Evolutionary conservation across 208 protist genomes (phyloP), one percentile per base, ranked within the genome.

Genomic region (Wallacemonas sp.): DNA sequence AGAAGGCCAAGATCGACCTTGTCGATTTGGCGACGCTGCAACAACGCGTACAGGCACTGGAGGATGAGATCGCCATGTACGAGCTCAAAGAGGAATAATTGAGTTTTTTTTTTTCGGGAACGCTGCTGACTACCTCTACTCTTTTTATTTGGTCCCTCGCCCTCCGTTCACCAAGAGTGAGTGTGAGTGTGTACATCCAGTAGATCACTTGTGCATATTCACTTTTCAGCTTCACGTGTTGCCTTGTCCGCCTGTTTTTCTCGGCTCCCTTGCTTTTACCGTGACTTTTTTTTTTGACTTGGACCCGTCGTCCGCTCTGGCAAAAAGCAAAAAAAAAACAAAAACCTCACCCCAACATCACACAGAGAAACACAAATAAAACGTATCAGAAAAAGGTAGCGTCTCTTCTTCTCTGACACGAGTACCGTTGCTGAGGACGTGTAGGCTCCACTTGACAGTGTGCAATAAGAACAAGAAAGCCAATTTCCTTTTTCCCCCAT

Each of bases 61-160:
- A 83, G 46, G 39, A 12, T 1, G 74, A 81, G 29, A 32, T 93
- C 11, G 67, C 36, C 65, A 57, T 62, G 48, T 77, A 81, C 59
- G 25, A 26, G n/a, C 14, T 38, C 42, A 12, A 20, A n/a, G n/a
- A n/a, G n/a, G n/a, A n/a, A n/a, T n/a, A n/a, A n/a, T n/a, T n/a
- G n/a, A n/a, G n/a, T n/a, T n/a, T n/a, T n/a, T n/a, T n/a, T n/a
- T n/a, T n/a, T n/a, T n/a, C n/a, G n/a, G n/a, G n/a, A n/a, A n/a
- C n/a, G n/a, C n/a, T n/a, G n/a, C n/a, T n/a, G n/a, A n/a, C n/a
- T n/a, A n/a, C n/a, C n/a, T n/a, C n/a, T n/a, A n/a, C n/a, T 39
- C 23, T 29, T 18, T 20, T 48, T 61, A 3, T 42, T 72, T 48
- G 48, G 61, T 18, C 20, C 4, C 38, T 61, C 36, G 10, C 10